phyloP scores from a whole-genome alignment of 306 rosid genomes.

The barrel medic (Medicago truncatula) region MtrunA17r5.0-ANR NC_053046.1:16112501-16113000 shows the following conservation, averaged over 20 bases:
- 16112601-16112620: not conserved
- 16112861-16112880: constrained; percentile 7
- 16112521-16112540: not conserved
- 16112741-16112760: not conserved
- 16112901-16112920: constrained; percentile 25
- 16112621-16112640: not conserved
- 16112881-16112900: constrained; percentile 2
- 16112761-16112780: not conserved
- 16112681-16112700: not conserved
- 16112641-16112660: not conserved
- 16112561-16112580: not conserved
- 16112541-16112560: not conserved
- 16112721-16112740: not conserved
- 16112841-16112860: not conserved
- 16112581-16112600: not conserved
- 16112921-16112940: constrained; percentile 19
- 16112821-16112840: not conserved
- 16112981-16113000: not conserved
- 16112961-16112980: not conserved
- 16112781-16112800: constrained; percentile 11
- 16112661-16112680: not conserved
- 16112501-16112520: no score
- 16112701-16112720: not conserved
- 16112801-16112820: not conserved
- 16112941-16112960: constrained; percentile 5